Evolutionary conservation across 2,329 filamentous ascomycete species (phyloP).

Genomic region (Basipetospora chlamydospora): DNA sequence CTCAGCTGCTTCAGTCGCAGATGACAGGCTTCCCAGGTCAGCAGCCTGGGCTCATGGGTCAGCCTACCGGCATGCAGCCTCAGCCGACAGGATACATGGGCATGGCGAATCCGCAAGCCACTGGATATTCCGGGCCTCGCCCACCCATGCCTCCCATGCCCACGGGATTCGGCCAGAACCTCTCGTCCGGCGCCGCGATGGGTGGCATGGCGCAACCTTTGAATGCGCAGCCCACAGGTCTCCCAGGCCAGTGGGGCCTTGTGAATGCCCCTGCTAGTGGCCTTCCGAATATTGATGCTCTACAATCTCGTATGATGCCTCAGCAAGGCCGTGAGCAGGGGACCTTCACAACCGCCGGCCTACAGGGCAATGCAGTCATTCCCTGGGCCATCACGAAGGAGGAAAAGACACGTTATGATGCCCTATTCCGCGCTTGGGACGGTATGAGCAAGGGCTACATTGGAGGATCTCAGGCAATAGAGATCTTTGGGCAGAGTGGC

Average conservation of each 20-base stretch:
- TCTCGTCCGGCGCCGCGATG: conserved; percentile 31
- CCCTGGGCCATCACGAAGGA: conserved; percentile 99
- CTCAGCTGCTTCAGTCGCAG: conserved; percentile 48
- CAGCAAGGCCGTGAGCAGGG: conserved; percentile 80
- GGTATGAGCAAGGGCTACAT: conserved; percentile 87
- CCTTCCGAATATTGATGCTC: conserved; percentile 81
- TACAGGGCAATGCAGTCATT: conserved; percentile 87
- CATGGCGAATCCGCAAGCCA: conserved; percentile 53
- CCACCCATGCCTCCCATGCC: conserved; percentile 78
- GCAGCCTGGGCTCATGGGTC: conserved; percentile 32
- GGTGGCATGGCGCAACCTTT: conserved; percentile 57
- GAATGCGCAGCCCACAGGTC: conserved; percentile 86
- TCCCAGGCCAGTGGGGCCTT: conserved; percentile 93
- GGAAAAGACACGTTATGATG: conserved; percentile 92
- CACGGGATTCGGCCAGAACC: conserved; percentile 38
- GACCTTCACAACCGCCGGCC: conserved; percentile 67
- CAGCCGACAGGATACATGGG: conserved; percentile 59
- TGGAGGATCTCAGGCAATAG: conserved; percentile 80
- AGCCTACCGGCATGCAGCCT: conserved; percentile 44
- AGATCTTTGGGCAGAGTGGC: conserved; percentile 94
- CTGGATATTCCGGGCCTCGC: conserved; percentile 71
- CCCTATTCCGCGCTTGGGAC: conserved; percentile 93
- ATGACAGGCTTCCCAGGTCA: conserved; percentile 54
- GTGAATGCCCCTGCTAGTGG: conserved; percentile 86
- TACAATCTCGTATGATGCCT: conserved; percentile 94